Evolutionary conservation across 2,329 filamentous ascomycete genomes (phyloP), one percentile per base, ranked within the genome.

Genomic region (Penicillium palitans): DNA sequence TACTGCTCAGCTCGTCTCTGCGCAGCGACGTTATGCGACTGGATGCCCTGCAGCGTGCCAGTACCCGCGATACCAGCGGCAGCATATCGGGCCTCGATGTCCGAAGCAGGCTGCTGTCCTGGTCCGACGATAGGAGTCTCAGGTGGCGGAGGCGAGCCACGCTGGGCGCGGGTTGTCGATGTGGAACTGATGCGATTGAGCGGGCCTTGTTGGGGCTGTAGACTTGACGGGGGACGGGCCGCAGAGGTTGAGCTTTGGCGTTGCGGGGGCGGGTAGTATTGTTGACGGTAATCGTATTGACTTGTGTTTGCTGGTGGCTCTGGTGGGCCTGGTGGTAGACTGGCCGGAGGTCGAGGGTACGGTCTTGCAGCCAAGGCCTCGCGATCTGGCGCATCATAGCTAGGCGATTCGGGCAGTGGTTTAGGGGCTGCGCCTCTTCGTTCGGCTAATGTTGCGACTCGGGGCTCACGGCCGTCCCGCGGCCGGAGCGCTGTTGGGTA

Each of bases 81-180:
- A 3, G 93, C 93, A 81, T 96, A 97, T 55, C 92, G 86, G 51
- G 91, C 90, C 73, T 96, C 93, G 67, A 97, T 96, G 56, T 90
- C 91, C 41, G 90, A 91, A 54, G 87, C 86, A 2, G 88, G 86
- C n/a, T 87, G 81, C 53, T 81, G 81, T 19, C 85, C 87, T 1
- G 89, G 90, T 41, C 89, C 90, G 31, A 89, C 84, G 61, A 93
- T 83, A 33, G 95, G 91, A 0, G 95, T 98, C 74, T 98, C 93
- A 9, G 95, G 95, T 1, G 95, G 95, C 5, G 95, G 93, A 6
- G 95, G 95, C 29, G 93, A 98, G 44, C 95, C 95, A 66, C 95
- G 85, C 70, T 90, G 93, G 21, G 95, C 95, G 64, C 90, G 87
- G 2, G 93, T 97, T 0, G 95, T 99, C 2, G 93, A 96, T 13